phyloP scores from a whole-genome alignment of 2,329 filamentous ascomycete species.

The Aureobasidium uvarum region DNA sequence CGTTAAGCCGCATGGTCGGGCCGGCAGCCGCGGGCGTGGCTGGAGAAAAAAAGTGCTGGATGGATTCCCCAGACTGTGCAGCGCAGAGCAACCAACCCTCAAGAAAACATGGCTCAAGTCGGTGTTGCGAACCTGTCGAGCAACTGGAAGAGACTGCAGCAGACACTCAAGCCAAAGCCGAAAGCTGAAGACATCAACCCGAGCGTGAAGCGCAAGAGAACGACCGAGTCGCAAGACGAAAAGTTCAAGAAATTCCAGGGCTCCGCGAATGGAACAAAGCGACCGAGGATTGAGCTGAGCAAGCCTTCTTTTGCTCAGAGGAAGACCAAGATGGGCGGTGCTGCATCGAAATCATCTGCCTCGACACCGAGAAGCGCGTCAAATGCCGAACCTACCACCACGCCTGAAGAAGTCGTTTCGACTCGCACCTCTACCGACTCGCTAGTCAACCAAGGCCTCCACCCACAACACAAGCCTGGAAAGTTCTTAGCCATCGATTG shows the following conservation, averaged over 20 bases:
- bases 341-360: slow-evolving; percentile 37
- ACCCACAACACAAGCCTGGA: slow-evolving; percentile 64
- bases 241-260: slow-evolving; percentile 19
- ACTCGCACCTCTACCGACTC: slow-evolving; percentile 49
- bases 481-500: slow-evolving; percentile 95
- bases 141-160: slow-evolving; percentile 79
- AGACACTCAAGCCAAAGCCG: slow-evolving; percentile 45
- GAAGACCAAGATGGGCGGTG: slow-evolving; percentile 53
- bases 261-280: slow-evolving; percentile 28
- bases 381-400: slow-evolving; percentile 57
- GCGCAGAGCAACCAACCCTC: not conserved
- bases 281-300: slow-evolving; percentile 29
- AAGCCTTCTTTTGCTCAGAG: slow-evolving; percentile 29
- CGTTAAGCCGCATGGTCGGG: slow-evolving; percentile 13
- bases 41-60: slow-evolving; percentile 14
- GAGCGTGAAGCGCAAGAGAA: slow-evolving; percentile 40
- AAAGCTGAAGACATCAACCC: slow-evolving; percentile 29
- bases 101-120: slow-evolving; percentile 23
- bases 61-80: not conserved
- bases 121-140: slow-evolving; percentile 44
- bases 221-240: slow-evolving; percentile 29
- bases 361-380: slow-evolving; percentile 56
- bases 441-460: slow-evolving; percentile 45
- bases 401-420: slow-evolving; percentile 64
- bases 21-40: not conserved